Percentiles rank a stretch among this genome's conserved stretches.
These are phyloP conservation scores for Zanthoxylum bungeanum DNA, from an alignment of 345 rosid genomes.

Conservation along the genomic window DNA sequence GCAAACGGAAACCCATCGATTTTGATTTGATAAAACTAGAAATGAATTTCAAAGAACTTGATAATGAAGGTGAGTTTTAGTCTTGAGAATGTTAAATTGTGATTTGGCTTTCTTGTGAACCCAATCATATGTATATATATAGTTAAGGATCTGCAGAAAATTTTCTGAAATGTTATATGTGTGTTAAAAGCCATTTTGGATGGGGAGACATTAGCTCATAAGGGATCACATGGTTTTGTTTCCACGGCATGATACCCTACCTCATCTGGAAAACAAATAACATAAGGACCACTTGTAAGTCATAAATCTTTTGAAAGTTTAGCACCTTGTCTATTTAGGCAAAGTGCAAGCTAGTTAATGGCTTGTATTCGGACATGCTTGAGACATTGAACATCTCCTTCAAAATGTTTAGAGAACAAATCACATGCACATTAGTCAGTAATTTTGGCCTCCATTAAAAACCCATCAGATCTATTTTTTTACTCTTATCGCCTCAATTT, in stretches of 20 bases:
- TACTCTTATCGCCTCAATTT: background rate
- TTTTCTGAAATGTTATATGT: background rate
- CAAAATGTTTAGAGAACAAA: background rate
- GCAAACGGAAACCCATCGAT: slow-evolving; percentile 7
- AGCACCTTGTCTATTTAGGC: background rate
- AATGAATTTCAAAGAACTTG: background rate
- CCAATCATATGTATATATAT: slow-evolving; percentile 4
- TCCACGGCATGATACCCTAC: slow-evolving; percentile 17
- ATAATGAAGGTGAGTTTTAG: background rate
- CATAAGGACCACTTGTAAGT: background rate
- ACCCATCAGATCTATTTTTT: background rate
- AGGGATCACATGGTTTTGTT: slow-evolving; percentile 30
- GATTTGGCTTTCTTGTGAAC: background rate
- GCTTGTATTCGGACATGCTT: background rate
- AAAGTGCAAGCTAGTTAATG: background rate
- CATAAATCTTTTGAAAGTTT: background rate
- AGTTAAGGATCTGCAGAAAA: background rate
- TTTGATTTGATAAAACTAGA: background rate
- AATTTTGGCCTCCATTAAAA: background rate
- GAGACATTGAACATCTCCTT: background rate
- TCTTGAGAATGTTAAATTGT: background rate
- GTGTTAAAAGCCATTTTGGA: slow-evolving; percentile 10
- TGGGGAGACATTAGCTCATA: slow-evolving; percentile 17
- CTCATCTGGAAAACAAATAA: background rate
- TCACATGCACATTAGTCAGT: background rate